Percentiles rank a stretch among this genome's conserved stretches.
phyloP scores from a whole-genome alignment of 805 yeast genomes.

The Yarrowia yakushimensis region DNA sequence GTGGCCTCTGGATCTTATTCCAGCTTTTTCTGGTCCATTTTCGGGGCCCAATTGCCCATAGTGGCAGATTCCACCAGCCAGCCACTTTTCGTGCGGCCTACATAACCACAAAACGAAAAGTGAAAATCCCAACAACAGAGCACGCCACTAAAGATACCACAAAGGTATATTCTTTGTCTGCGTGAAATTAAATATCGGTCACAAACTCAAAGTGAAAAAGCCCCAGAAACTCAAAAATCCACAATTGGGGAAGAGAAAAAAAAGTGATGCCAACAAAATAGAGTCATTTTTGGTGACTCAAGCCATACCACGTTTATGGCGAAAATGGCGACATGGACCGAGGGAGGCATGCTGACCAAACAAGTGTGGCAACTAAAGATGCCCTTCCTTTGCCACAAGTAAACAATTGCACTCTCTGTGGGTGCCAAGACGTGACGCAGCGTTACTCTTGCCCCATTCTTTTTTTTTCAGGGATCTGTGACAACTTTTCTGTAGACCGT shows the following conservation, averaged over 20 bases:
- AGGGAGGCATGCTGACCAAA: too few relatives aligned
- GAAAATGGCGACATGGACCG: conserved; percentile 5
- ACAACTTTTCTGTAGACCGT: not conserved
- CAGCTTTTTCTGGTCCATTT: not conserved
- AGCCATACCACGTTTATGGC: conserved; percentile 3
- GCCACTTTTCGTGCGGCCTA: conserved; percentile 24
- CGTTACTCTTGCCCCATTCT: not conserved
- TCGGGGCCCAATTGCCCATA: not conserved
- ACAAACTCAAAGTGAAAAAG: conserved; percentile 7
- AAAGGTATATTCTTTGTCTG: conserved; percentile 23
- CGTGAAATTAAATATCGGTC: conserved; percentile 21
- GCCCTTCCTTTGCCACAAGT: not conserved
- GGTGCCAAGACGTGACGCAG: not conserved
- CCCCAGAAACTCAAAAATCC: conserved; percentile 22
- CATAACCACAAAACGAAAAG: conserved; percentile 24
- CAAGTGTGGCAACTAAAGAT: too few relatives aligned
- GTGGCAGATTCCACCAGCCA: not conserved
- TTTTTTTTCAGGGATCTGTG: conserved; percentile 5
- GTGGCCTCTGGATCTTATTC: not conserved
- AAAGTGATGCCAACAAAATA: not conserved
- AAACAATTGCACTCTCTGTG: not conserved
- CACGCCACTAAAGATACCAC: conserved; percentile 25
- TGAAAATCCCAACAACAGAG: conserved; percentile 24
- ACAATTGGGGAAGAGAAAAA: not conserved
- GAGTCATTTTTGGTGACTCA: conserved; percentile 24